Base-by-base conservation (phyloP, 495 filamentous ascomycete genomes). In the Amphirosellinia nigrospora region DNA sequence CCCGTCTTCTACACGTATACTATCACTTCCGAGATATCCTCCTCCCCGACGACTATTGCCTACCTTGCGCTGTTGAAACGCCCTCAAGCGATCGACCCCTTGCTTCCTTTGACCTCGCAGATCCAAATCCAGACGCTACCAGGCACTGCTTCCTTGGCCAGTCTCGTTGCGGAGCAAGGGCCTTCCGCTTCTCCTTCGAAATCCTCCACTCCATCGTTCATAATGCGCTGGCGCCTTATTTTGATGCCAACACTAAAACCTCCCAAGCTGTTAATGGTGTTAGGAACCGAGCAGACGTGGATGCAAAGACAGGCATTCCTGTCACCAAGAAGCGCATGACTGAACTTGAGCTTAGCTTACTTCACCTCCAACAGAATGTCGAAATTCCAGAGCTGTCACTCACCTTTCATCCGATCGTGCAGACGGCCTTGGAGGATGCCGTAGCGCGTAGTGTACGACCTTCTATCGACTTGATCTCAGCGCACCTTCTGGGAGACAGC, bases 241-340 rank as follows among this genome's bases (percentile, higher is more conserved):
- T 99, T 77, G 94, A 99, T 85, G 94, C 94, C 63, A 94, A 91
- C 79, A 94, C 94, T 39, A 96, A 93, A 76, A 90, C 85, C 74
- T 93, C 96, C 71, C 92, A 95, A 74, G 82, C 85, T 46, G 80
- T 85, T 46, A 87, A 86, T 75, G 88, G 88, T 50, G 83, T 85
- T 46, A 87, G 91, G 76, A 88, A 88, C 63, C 85, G 93, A 79
- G 86, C 88, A 36, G 95, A 97, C 75, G 90, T 90, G 19, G 95
- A 97, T 75, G 89, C 90, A 21, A 96, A 96, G 84, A 97, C 93
- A 19, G 95, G 95, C 50, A 93, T 99, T 72, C 92, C 96, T n/a
- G 93, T 94, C 10, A 93, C 96, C 34, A 98, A 97, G 85, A 96
- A 96, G 86, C 93, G 92, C 77, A 88, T 97, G 78, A 94, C 94